Percentiles rank a stretch among this genome's conserved stretches.
Conservation (phyloP, 208 protist species). For the Blechomonas ayalai region DNA sequence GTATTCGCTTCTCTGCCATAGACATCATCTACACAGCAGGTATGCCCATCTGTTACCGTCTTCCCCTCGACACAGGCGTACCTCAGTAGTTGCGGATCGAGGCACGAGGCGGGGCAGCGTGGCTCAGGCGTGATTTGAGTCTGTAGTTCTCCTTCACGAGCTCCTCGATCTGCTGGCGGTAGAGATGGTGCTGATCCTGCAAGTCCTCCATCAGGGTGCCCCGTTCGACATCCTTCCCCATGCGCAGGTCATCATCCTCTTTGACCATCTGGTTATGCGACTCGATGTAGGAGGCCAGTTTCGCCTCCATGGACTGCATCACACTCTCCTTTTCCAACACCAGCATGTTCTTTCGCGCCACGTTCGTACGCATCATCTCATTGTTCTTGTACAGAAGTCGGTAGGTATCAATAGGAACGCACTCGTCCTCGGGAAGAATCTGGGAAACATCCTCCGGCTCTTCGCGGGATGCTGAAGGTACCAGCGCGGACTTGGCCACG, state of each 20-base stretch:
- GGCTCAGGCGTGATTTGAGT: constrained; percentile 31
- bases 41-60: too few relatives aligned
- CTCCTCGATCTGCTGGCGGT: constrained; percentile 36
- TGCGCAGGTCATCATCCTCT: constrained; percentile 39
- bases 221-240: constrained; percentile 31
- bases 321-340: constrained; percentile 84
- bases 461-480: constrained; percentile 58
- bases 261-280: constrained; percentile 40
- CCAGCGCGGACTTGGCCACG: constrained; percentile 60
- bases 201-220: constrained; percentile 33
- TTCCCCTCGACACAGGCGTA: too few relatives aligned
- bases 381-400: constrained; percentile 84
- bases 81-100: constrained; percentile 6
- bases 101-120: not conserved
- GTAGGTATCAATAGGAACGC: constrained; percentile 78
- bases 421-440: constrained; percentile 73
- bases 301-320: constrained; percentile 74
- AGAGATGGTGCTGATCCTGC: constrained; percentile 35
- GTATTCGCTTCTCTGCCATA: too few relatives aligned
- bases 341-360: constrained; percentile 87
- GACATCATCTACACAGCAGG: too few relatives aligned
- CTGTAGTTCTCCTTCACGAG: constrained; percentile 37
- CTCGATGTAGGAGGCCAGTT: constrained; percentile 39
- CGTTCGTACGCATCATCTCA: constrained; percentile 68
- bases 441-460: constrained; percentile 71